A percentile compares a stretch with the other conserved stretches of the same genome.
Evolutionary conservation across 148 eudicot genomes (phyloP).

Genomic region (Fagopyrum homotropicum): DNA sequence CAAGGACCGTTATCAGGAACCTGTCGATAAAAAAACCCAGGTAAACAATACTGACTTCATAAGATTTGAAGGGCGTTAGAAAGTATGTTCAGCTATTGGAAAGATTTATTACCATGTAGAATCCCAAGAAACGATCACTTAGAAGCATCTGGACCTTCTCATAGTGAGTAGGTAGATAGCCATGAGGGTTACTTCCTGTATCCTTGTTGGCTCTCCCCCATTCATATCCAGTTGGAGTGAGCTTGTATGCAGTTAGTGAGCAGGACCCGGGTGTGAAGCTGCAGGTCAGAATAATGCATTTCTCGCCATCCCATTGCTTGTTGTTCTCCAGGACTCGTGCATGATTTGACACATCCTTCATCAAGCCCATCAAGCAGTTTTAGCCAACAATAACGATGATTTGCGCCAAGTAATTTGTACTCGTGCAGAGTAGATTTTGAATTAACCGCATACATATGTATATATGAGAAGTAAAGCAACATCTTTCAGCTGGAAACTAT

Average conservation of each 20-base stretch:
- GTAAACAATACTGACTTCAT: not conserved
- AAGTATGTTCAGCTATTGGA: not conserved
- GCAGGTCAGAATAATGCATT: slow-evolving; percentile 87
- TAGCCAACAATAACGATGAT: no score
- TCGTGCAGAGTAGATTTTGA: no score
- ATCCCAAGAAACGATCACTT: slow-evolving; percentile 98
- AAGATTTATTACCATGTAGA: slow-evolving; percentile 70
- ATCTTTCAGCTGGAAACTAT: no score
- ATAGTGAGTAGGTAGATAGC: slow-evolving; percentile 92
- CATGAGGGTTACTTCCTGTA: slow-evolving; percentile 82
- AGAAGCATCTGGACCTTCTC: slow-evolving; percentile 99
- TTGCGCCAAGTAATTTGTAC: no score
- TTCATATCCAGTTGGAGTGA: slow-evolving; percentile 92
- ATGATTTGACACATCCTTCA: slow-evolving; percentile 83
- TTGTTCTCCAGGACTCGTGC: slow-evolving; percentile 80
- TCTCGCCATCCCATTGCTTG: slow-evolving; percentile 98
- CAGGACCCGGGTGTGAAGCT: slow-evolving; percentile 99
- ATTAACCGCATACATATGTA: no score
- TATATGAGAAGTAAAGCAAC: no score
- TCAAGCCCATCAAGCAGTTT: not conserved
- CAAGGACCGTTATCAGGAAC: slow-evolving; percentile 90
- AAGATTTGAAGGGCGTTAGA: not conserved
- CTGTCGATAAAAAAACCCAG: slow-evolving; percentile 22
- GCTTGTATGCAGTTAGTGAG: slow-evolving; percentile 94
- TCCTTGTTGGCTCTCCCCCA: slow-evolving; percentile 96